These are phyloP conservation scores for Diplodia seriata DNA, from an alignment of 2,329 filamentous ascomycete genomes.

Conservation along the genomic window DNA sequence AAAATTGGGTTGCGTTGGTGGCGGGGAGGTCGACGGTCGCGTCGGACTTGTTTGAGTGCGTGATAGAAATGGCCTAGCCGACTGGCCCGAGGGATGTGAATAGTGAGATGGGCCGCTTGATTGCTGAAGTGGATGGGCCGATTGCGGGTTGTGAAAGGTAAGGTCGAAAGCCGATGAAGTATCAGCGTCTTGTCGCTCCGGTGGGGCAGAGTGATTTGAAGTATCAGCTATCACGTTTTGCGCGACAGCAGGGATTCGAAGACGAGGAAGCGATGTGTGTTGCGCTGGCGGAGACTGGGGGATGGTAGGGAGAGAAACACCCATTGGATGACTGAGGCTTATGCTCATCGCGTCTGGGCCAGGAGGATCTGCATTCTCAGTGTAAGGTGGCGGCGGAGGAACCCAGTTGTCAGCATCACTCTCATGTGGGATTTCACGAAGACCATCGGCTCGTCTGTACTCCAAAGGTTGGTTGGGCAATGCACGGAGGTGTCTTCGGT, in stretches of 20 bases:
- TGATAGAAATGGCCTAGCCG: not conserved
- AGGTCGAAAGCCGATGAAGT: not conserved
- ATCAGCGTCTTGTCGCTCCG: conserved; percentile 1
- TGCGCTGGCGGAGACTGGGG: conserved; percentile 31
- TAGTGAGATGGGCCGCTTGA: conserved; percentile 12
- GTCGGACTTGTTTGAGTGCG: conserved; percentile 27
- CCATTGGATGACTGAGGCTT: conserved; percentile 40
- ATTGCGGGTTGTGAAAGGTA: conserved; percentile 1
- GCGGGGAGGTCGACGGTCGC: conserved; percentile 20
- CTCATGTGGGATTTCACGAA: conserved; percentile 78
- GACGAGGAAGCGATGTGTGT: conserved; percentile 26
- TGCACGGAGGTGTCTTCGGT: conserved; percentile 68
- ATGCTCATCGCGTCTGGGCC: conserved; percentile 44
- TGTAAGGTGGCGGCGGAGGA: conserved; percentile 82
- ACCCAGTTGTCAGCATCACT: conserved; percentile 91
- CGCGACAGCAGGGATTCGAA: conserved; percentile 20
- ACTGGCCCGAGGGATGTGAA: conserved; percentile 3
- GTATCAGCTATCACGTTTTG: not conserved
- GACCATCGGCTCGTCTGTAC: conserved; percentile 73
- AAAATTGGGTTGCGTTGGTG: conserved; percentile 8
- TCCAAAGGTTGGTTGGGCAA: conserved; percentile 63
- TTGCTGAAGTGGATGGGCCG: conserved; percentile 12
- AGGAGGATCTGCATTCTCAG: conserved; percentile 60
- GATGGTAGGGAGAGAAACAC: conserved; percentile 12
- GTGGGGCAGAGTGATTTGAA: conserved; percentile 18